Evolutionary conservation across 106 monocot species (phyloP), one percentile per base, ranked within the genome.

Genomic region (Triglochin maritima): DNA sequence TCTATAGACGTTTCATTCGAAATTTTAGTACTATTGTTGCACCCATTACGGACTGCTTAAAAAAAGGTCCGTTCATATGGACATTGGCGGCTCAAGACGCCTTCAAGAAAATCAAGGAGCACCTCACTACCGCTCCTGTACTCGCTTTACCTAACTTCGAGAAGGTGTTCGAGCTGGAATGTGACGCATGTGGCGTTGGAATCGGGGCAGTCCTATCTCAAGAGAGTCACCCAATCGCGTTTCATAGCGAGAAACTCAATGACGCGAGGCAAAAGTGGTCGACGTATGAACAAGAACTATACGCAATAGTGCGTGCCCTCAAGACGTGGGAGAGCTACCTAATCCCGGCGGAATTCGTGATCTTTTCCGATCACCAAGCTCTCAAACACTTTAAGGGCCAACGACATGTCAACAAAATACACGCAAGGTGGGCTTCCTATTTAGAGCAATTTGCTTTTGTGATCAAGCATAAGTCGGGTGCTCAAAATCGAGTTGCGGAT

Each of bases 251-350:
- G 29, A 29, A 65, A 4, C 9, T 44, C 2, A n/a, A 9, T 6
- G 10, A 69, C 13, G 12, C 14, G 4, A 12, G 57, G 3, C 8
- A 57, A 8, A 69, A 44, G 9, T 46, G 45, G 69, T 44, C 45
- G 4, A 56, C 57, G 5, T 65, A 65, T 49, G 65, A 47, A 11
- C 55, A 13, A n/a, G 69, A 57, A 4, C 46, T 69, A 3, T 57
- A 69, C 46, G 57, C 45, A 3, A 50, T 69, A 3, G 13, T 69
- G 43, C 15, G 45, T 3, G 56, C 56, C 15, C n/a, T 69, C 5
- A 57, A 58, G 45, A 5, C 13, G 4, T 57, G 56, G 56, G 56
- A 69, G 13, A 44, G 47, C 57, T 69, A 69, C 50, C 69, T 69
- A 6, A 14, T 69, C 0, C 44, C 11, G 6, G 49, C 13, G 12